Evolutionary conservation across 352 stramenopile species (phyloP).

Genomic region (Phytopythium cucurbitacearum): DNA sequence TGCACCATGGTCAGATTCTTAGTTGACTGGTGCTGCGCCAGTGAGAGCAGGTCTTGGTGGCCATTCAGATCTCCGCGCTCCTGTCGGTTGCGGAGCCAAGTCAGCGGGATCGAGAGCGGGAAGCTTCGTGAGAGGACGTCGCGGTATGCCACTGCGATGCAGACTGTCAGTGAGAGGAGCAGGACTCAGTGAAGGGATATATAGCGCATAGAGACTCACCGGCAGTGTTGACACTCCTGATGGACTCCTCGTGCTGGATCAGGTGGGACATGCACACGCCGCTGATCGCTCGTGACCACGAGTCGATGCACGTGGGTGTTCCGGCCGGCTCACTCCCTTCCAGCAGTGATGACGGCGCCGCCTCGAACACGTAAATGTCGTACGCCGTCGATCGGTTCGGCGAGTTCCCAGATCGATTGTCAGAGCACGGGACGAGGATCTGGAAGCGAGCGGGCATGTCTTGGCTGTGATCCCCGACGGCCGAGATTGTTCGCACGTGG

Average conservation of each 20-base stretch:
- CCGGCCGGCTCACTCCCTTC: conserved; percentile 6
- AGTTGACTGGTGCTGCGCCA: conserved; percentile 39
- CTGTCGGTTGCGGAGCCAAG: conserved; percentile 56
- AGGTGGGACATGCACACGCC: conserved; percentile 43
- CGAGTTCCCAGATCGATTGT: neutral
- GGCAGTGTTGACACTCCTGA: conserved; percentile 19
- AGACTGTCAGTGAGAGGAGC: neutral
- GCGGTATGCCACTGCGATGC: conserved; percentile 27
- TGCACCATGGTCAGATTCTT: conserved; percentile 72
- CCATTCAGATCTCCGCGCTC: conserved; percentile 25
- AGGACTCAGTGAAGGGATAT: conserved; percentile 1
- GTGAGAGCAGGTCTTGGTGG: conserved; percentile 15
- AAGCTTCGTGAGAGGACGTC: conserved; percentile 35
- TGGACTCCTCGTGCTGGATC: conserved; percentile 34
- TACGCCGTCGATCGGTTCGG: conserved; percentile 12
- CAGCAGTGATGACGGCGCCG: conserved; percentile 7
- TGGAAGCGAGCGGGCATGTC: conserved; percentile 23
- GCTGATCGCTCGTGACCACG: conserved; percentile 33
- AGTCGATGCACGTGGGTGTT: conserved; percentile 10
- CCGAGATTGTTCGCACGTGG: conserved; percentile 32
- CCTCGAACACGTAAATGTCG: conserved; percentile 40
- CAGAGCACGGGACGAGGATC: conserved; percentile 26
- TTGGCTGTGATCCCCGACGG: neutral
- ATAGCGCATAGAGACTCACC: conserved; percentile 6
- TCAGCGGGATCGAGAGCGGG: conserved; percentile 49